Percentiles rank a stretch among this genome's conserved stretches.
phyloP scores from a whole-genome alignment of 331 rosid species.

The Spiraea crenata region DNA sequence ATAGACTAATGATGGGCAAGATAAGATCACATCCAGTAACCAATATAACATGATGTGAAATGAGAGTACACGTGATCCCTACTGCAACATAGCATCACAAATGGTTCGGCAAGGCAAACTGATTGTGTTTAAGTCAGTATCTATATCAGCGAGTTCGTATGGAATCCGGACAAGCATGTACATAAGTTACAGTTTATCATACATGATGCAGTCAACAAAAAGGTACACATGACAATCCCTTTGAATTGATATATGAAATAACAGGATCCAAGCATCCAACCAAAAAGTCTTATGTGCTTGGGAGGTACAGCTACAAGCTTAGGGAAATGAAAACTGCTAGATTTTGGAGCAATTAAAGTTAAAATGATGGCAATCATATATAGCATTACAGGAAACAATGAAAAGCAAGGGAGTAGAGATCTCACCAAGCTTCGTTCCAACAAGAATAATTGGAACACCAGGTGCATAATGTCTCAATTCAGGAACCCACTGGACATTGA shows the following conservation, averaged over 20 bases:
- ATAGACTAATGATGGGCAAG: not conserved
- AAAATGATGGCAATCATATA: not conserved
- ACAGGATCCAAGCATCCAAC: not conserved
- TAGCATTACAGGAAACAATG: not conserved
- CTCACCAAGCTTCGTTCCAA: constrained; percentile 98
- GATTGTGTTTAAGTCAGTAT: not conserved
- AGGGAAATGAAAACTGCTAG: not conserved
- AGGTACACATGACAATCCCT: not conserved
- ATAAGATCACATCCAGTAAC: not conserved
- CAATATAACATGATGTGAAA: not conserved
- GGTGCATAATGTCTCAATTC: constrained; percentile 99
- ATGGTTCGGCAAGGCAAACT: not conserved
- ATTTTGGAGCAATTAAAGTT: not conserved
- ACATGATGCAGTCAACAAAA: not conserved
- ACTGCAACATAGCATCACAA: not conserved
- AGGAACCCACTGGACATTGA: constrained; percentile 75
- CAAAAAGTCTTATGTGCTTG: not conserved
- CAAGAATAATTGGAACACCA: constrained; percentile 91
- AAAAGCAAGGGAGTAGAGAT: constrained; percentile 35
- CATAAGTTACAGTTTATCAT: not conserved
- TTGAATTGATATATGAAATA: not conserved
- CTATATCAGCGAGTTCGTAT: not conserved
- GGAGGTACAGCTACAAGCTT: not conserved
- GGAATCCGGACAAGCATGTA: not conserved
- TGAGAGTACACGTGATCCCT: not conserved